These are phyloP conservation scores for Cordia subcordata DNA, from an alignment of 257 asterid species.

Conservation along the genomic window DNA sequence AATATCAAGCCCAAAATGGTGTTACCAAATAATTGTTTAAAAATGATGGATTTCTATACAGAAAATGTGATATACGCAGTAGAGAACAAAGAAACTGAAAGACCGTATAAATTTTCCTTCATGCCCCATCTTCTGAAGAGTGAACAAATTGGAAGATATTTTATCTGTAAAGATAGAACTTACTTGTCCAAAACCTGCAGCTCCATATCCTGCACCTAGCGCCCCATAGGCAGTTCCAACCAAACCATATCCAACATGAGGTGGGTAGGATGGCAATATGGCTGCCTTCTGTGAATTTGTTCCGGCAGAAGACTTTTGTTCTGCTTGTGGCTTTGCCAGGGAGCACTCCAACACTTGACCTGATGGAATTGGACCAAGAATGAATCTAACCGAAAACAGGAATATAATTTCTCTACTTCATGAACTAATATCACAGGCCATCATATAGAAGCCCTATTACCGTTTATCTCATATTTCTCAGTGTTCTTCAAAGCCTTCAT, in stretches of 20 bases:
- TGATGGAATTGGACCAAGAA: slow-evolving; percentile 16
- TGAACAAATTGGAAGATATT: no score
- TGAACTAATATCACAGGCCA: no score
- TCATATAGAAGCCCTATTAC: slow-evolving; percentile 22
- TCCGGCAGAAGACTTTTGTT: slow-evolving; percentile 62
- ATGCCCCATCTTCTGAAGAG: no score
- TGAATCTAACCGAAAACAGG: no score
- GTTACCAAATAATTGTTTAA: no score
- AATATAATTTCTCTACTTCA: no score
- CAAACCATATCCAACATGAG: slow-evolving; percentile 76
- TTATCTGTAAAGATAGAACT: background rate
- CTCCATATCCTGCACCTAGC: slow-evolving; percentile 54
- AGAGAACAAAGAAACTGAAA: no score
- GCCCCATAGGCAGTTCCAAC: slow-evolving; percentile 70
- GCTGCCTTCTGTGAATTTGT: slow-evolving; percentile 53
- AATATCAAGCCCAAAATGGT: no score
- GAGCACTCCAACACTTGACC: slow-evolving; percentile 96
- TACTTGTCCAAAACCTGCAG: slow-evolving; percentile 76
- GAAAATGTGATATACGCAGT: no score
- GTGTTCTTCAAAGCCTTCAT: slow-evolving; percentile 91
- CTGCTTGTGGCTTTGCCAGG: slow-evolving; percentile 95
- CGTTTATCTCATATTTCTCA: slow-evolving; percentile 83
- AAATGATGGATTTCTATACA: no score
- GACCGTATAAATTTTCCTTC: no score
- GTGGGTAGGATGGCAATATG: slow-evolving; percentile 66